These are phyloP conservation scores for Phytopythium ostracodes DNA, from an alignment of 352 stramenopile genomes.

Conservation along the genomic window DNA sequence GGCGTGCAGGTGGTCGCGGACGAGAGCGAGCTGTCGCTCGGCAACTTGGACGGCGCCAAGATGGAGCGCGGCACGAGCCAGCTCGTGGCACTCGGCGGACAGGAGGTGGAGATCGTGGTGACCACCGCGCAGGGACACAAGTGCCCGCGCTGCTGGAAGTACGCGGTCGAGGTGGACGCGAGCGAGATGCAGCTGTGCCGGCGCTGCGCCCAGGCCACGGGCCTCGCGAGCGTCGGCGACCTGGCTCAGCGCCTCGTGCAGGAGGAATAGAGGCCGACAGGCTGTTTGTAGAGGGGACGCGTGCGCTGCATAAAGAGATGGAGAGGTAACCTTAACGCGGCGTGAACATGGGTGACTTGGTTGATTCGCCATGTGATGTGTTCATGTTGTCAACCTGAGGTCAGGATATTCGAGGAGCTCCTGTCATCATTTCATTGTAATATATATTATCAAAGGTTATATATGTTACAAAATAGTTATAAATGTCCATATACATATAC, in stretches of 20 bases:
- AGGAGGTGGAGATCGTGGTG: constrained; percentile 55
- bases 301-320: not conserved
- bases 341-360: not conserved
- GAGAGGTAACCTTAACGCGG: too few relatives aligned
- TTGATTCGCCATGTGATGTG: too few relatives aligned
- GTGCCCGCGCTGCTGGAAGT: constrained; percentile 89
- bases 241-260: constrained; percentile 42
- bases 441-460: too few relatives aligned
- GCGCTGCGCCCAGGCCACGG: constrained; percentile 46
- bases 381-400: too few relatives aligned
- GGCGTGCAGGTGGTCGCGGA: constrained; percentile 37
- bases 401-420: too few relatives aligned
- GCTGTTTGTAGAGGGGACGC: too few relatives aligned
- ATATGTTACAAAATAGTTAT: too few relatives aligned
- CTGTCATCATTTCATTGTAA: too few relatives aligned
- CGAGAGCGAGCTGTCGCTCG: constrained; percentile 21
- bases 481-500: too few relatives aligned
- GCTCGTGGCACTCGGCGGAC: constrained; percentile 25
- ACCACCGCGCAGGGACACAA: constrained; percentile 69
- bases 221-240: constrained; percentile 40
- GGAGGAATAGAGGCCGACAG: constrained; percentile 16
- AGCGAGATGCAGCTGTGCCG: constrained; percentile 48
- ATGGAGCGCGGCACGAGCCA: constrained; percentile 28
- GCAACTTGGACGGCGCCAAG: constrained; percentile 20
- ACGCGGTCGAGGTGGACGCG: constrained; percentile 50